phyloP scores from a whole-genome alignment of 805 yeast species.

The Candida patagonica region DNA sequence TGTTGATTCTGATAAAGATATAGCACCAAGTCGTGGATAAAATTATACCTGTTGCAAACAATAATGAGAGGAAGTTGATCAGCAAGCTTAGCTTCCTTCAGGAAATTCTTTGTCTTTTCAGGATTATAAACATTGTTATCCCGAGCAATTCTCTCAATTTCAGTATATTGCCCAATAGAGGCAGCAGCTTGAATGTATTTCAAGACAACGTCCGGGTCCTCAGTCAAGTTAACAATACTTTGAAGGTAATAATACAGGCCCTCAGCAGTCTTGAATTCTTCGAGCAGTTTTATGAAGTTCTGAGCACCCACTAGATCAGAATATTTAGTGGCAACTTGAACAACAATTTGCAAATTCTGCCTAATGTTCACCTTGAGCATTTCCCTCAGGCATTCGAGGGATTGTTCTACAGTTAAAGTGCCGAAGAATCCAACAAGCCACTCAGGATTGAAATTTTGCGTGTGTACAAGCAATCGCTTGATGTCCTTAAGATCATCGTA shows the following conservation, averaged over 20 bases:
- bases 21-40: conserved; percentile 86
- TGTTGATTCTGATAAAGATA: conserved; percentile 92
- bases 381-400: conserved; percentile 77
- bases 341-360: conserved; percentile 84
- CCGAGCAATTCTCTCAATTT: conserved; percentile 91
- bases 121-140: conserved; percentile 93
- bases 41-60: conserved; percentile 88
- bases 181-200: conserved; percentile 95
- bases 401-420: conserved; percentile 87
- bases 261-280: conserved; percentile 84
- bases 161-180: conserved; percentile 78
- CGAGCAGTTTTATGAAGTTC: conserved; percentile 80
- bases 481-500: conserved; percentile 92
- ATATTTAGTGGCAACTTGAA: conserved; percentile 94
- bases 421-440: conserved; percentile 94
- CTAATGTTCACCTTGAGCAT: conserved; percentile 71
- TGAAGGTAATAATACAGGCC: conserved; percentile 92
- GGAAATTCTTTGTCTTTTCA: conserved; percentile 93
- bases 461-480: conserved; percentile 87
- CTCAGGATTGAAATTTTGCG: conserved; percentile 72
- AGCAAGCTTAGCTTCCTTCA: conserved; percentile 86
- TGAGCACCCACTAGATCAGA: conserved; percentile 87
- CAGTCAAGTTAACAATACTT: conserved; percentile 85
- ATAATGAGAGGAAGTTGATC: conserved; percentile 95
- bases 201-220: conserved; percentile 90